Conservation (phyloP, 2,329 filamentous ascomycete genomes). For the Triangularia setosa region DNA sequence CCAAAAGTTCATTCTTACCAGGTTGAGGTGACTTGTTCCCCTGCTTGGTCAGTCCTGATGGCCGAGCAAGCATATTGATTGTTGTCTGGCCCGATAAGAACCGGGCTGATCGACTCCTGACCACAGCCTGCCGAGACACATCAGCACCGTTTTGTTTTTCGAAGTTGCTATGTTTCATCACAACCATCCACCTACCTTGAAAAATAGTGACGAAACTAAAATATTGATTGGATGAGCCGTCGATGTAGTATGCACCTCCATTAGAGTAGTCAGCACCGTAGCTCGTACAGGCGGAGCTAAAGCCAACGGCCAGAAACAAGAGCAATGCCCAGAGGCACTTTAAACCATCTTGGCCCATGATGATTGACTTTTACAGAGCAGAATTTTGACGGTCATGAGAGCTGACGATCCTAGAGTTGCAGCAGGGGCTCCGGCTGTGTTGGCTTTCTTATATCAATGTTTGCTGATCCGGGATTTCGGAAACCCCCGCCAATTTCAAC, state of each 20-base stretch:
- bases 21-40: conserved; percentile 34
- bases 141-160: neutral
- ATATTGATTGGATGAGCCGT: conserved; percentile 35
- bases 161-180: neutral
- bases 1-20: conserved; percentile 30
- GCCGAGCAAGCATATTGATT: conserved; percentile 35
- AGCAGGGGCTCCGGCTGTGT: neutral
- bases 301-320: conserved; percentile 23
- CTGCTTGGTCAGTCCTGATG: conserved; percentile 34
- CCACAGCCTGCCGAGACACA: conserved; percentile 29
- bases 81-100: conserved; percentile 32
- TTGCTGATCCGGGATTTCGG: neutral
- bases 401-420: neutral
- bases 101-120: conserved; percentile 34
- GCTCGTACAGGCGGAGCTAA: conserved; percentile 31
- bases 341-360: neutral
- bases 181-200: conserved; percentile 28
- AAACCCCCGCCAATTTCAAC: neutral
- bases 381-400: neutral
- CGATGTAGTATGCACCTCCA: conserved; percentile 38
- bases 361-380: neutral
- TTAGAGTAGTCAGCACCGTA: conserved; percentile 39
- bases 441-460: neutral
- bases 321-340: conserved; percentile 23
- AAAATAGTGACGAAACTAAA: conserved; percentile 39